Conservation (phyloP, 139 green algal genomes). For the Tetradesmus lagerheimii region DNA sequence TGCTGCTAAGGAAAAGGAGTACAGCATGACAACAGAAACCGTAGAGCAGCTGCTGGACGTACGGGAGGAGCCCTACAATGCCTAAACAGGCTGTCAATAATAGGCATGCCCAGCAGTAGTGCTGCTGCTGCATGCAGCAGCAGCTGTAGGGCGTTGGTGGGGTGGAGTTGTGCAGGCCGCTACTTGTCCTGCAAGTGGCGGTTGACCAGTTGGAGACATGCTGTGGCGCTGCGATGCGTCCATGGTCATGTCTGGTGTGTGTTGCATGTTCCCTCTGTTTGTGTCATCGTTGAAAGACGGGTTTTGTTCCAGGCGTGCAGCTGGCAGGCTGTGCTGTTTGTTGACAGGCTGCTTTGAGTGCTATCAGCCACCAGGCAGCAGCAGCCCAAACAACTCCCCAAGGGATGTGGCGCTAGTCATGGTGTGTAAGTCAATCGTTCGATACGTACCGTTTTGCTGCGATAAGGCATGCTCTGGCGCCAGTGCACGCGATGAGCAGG, state of each 20-base stretch:
- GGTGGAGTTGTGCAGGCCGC: neutral
- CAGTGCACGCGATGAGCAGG: too few relatives aligned
- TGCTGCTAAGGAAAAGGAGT: constrained; percentile 61
- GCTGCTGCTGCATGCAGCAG: neutral
- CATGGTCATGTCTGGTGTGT: neutral
- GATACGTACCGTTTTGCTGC: too few relatives aligned
- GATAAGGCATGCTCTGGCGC: too few relatives aligned
- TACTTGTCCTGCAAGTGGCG: neutral
- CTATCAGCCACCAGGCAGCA: too few relatives aligned
- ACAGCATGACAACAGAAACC: constrained; percentile 70
- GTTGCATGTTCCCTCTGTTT: neutral
- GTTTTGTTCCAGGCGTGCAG: too few relatives aligned
- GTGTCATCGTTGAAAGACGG: too few relatives aligned
- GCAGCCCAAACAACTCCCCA: too few relatives aligned
- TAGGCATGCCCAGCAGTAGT: neutral
- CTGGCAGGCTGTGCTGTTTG: too few relatives aligned
- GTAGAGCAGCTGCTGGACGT: constrained; percentile 82
- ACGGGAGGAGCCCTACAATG: constrained; percentile 80
- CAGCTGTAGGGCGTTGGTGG: neutral
- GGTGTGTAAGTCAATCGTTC: too few relatives aligned
- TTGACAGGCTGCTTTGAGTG: too few relatives aligned
- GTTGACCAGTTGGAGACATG: neutral
- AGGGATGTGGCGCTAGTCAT: too few relatives aligned
- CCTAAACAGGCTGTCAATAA: neutral
- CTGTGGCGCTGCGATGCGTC: neutral